Evolutionary conservation across 2,329 filamentous ascomycete genomes (phyloP), one percentile per base, ranked within the genome.

Genomic region (Byssochlamys sp.): DNA sequence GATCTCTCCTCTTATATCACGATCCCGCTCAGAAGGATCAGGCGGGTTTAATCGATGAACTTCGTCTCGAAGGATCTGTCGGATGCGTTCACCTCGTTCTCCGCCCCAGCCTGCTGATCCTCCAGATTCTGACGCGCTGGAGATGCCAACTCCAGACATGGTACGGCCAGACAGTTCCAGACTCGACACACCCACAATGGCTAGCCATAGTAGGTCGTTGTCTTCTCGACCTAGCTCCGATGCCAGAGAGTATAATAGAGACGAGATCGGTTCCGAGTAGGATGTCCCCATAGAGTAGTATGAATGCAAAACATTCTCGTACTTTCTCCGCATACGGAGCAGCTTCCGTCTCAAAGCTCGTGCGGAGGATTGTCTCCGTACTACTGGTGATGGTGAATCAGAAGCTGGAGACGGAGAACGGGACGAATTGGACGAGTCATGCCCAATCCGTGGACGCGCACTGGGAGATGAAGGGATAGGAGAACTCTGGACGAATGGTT

Each of bases 191-290:
- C 94, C 94, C 27, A 99, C 90, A 67, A 97, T 96, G 4, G 91
- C 86, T 58, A 96, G 81, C 94, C 94, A 99, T 12, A 99, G 80
- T 25, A 97, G 80, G 66, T 99, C 91, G 66, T 97, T 99, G 72
- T 97, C 92, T 78, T 97, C 94, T 55, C 91, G 88, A 61, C 94
- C 94, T 5, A 99, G 83, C 69, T 97, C 94, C 1, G 91, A 96
- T 1, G 92, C 94, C 12, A 99, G 80, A 0, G 91, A 95, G 73
- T 97, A 99, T 68, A 96, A 84, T 76, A 97, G 87, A 0, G 91
- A 95, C 0, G 91, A 94, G 57, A 97, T 89, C 0, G 94, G 94
- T 70, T 99, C 94, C 0, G 92, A 92, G 69, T 95, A 96, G 1
- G 91, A 95, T 2, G 89, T 87, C 48, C 94, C 94, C 29, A 90